Evolutionary conservation across 2,329 filamentous ascomycete genomes (phyloP).

Genomic region (Phyllosticta ampelicida): DNA sequence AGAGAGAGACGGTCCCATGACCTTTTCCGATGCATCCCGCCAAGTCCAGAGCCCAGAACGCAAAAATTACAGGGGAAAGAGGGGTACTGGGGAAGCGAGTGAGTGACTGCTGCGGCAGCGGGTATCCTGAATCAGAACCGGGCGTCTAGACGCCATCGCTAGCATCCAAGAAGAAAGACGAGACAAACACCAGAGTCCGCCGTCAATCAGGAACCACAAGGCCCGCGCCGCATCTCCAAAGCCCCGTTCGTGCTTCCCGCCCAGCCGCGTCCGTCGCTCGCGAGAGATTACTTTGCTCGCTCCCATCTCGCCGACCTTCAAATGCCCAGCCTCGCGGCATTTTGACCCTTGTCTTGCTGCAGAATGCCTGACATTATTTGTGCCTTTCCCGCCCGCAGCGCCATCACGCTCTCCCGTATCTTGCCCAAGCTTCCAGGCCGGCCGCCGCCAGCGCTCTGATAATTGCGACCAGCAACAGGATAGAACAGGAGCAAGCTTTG

Average conservation of each 20-base stretch:
- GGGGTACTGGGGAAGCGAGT: background rate
- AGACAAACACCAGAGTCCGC: background rate
- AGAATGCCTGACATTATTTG: background rate
- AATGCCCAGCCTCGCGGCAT: background rate
- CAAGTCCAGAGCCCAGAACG: background rate
- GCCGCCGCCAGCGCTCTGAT: background rate
- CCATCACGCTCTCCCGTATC: background rate
- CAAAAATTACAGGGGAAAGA: background rate
- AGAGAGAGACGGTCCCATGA: background rate
- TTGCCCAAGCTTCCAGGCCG: background rate
- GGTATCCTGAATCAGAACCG: background rate
- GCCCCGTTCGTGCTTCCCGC: background rate
- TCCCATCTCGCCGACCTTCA: background rate
- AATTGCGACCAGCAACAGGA: background rate
- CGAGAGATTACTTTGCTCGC: background rate
- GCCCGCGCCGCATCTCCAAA: background rate
- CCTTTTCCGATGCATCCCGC: background rate
- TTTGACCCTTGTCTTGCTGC: background rate
- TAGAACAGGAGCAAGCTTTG: too few species aligned
- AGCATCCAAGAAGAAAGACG: background rate
- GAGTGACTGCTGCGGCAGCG: background rate
- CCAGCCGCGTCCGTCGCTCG: background rate
- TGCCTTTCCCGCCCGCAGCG: background rate
- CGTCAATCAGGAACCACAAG: background rate
- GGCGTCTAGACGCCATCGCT: background rate